Percentiles rank a stretch among this genome's conserved stretches.
phyloP scores from a whole-genome alignment of 2,329 filamentous ascomycete genomes.

The Aureobasidium leucospermi region DNA sequence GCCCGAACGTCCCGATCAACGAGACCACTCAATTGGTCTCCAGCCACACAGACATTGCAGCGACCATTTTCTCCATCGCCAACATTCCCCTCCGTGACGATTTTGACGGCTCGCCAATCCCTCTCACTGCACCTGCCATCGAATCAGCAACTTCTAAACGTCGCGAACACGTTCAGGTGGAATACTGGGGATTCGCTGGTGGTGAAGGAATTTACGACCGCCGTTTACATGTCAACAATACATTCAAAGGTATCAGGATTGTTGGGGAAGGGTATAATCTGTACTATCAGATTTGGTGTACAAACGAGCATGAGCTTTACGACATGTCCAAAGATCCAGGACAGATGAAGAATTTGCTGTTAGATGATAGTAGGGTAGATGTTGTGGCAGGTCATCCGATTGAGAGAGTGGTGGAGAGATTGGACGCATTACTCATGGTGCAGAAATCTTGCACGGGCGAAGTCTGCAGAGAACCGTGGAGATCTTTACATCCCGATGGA shows the following conservation, averaged over 20 bases:
- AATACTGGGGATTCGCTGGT: conserved; percentile 34
- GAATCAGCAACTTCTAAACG: conserved; percentile 14
- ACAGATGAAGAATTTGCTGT: conserved; percentile 17
- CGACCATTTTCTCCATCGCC: conserved; percentile 30
- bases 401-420: conserved; percentile 15
- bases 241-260: conserved; percentile 27
- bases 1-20: conserved; percentile 28
- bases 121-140: conserved; percentile 20
- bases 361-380: background rate
- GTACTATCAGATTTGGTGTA: conserved; percentile 64
- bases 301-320: conserved; percentile 59
- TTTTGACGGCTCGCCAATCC: conserved; percentile 31
- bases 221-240: conserved; percentile 22
- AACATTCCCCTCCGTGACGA: conserved; percentile 24
- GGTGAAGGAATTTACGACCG: conserved; percentile 27
- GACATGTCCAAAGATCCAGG: conserved; percentile 29
- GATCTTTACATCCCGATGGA: conserved; percentile 25
- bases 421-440: conserved; percentile 28
- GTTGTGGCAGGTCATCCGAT: background rate
- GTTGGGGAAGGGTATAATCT: conserved; percentile 44
- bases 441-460: conserved; percentile 27
- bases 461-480: conserved; percentile 27
- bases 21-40: conserved; percentile 28
- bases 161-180: conserved; percentile 33
- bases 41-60: conserved; percentile 34